Base-by-base conservation (phyloP, 768 basidiomycete genomes). In the Lepiota subincarnata region DNA sequence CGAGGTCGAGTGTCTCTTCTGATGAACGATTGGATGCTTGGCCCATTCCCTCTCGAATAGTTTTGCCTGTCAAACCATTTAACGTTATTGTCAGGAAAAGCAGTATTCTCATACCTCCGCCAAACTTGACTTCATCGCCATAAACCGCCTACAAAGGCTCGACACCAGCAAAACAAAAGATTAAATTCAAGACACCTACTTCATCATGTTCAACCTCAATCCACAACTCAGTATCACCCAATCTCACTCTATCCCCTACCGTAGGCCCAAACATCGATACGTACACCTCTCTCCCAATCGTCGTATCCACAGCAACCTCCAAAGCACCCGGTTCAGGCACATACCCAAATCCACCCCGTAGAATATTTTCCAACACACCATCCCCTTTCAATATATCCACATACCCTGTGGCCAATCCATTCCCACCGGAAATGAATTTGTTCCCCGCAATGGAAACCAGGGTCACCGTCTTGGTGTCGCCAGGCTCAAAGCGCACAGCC, bases 51-150 rank as follows among this genome's bases (percentile, higher is more conserved):
- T 98, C 97, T 19, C 96, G 86, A 48, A 98, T 89, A 1, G 87
- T 81, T 70, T 98, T 98, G 14, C 94, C 91, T 92, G 57, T 10
- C 43, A 40, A 19, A 48, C 41, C 37, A 62, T 13, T 59, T 38
- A 36, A 51, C 36, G 35, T 58, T 4, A 55, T 20, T 3, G 42
- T 14, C 43, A 16, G 7, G 18, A 39, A 39, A 40, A 39, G 12
- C 14, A 55, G 10, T 3, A 6, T 19, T 4, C 8, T 16, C 70
- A 57, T 62, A 84, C 92, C 96, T 63, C 94, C 96, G 6, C 97
- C 97, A 62, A 99, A 99, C 71, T 98, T 98, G 71, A 91, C 88
- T 70, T 98, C 96, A 55, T 98, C 96, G 1, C 96, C 97, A 64
- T 97, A 96, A 3, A 83, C 73, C 4, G 95, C 89, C 84, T 91